Conservation (phyloP, 2,329 filamentous ascomycete species). For the Aspergillus fijiensis region DNA sequence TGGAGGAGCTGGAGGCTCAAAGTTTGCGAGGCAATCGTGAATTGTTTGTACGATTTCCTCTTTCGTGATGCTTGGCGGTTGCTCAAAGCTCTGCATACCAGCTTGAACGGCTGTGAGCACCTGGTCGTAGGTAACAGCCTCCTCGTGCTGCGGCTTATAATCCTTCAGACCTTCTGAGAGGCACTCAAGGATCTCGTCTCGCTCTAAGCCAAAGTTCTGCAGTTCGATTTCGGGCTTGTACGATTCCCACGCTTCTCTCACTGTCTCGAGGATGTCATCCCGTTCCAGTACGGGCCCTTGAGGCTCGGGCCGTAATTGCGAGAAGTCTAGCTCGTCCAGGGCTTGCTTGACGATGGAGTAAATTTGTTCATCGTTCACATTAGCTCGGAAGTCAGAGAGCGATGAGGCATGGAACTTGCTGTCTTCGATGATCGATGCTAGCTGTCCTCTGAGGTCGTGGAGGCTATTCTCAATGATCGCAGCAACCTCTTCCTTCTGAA, state of each 20-base stretch:
- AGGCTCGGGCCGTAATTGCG: constrained; percentile 58
- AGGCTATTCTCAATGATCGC: constrained; percentile 78
- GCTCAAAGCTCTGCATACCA: constrained; percentile 77
- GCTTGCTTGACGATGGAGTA: constrained; percentile 82
- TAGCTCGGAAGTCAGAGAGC: constrained; percentile 61
- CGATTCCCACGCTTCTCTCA: constrained; percentile 87
- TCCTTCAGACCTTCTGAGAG: constrained; percentile 81
- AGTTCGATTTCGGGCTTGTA: constrained; percentile 93
- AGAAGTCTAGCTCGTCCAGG: constrained; percentile 56
- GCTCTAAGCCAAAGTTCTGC: constrained; percentile 84
- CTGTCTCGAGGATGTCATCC: constrained; percentile 81
- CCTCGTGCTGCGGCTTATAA: constrained; percentile 57
- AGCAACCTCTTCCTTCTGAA: constrained; percentile 68
- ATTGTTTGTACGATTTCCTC: constrained; percentile 84
- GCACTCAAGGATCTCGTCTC: constrained; percentile 84
- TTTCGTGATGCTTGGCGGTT: constrained; percentile 67
- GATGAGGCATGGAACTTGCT: constrained; percentile 68
- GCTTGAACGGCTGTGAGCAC: constrained; percentile 83
- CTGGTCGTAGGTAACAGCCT: constrained; percentile 74
- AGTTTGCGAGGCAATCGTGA: constrained; percentile 80
- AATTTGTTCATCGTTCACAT: constrained; percentile 77
- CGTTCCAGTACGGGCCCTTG: constrained; percentile 60
- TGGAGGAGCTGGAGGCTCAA: constrained; percentile 45
- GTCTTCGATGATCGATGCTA: constrained; percentile 76
- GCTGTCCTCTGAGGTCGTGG: constrained; percentile 77